phyloP scores from a whole-genome alignment of 2,329 filamentous ascomycete genomes.

The Hypoxylon sp. region DNA sequence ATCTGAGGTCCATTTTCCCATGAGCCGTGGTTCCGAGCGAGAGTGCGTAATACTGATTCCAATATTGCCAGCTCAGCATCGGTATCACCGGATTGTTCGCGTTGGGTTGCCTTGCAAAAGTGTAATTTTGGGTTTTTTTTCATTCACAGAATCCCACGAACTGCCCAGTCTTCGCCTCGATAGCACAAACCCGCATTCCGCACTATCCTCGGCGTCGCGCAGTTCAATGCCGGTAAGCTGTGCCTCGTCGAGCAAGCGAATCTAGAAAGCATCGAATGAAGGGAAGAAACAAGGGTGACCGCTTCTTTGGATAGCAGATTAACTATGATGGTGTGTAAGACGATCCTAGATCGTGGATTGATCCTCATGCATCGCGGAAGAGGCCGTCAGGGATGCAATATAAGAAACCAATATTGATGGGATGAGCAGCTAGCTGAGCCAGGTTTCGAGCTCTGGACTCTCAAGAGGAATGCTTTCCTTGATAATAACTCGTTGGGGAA shows the following conservation, averaged over 20 bases:
- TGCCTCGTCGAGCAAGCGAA: conserved; percentile 22
- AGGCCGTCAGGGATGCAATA: conserved; percentile 23
- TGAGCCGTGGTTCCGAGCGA: conserved; percentile 36
- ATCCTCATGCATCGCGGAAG: conserved; percentile 27
- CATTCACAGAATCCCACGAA: conserved; percentile 5
- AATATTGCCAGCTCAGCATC: conserved; percentile 42
- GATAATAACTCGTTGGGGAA: conserved; percentile 25
- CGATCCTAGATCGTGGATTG: conserved; percentile 25
- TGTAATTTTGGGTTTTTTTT: conserved; percentile 22
- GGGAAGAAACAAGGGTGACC: conserved; percentile 19
- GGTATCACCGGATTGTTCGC: conserved; percentile 35
- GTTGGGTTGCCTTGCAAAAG: conserved; percentile 22
- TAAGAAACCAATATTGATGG: conserved; percentile 14
- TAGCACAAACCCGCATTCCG: conserved; percentile 18
- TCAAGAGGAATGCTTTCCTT: conserved; percentile 37
- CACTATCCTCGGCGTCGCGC: conserved; percentile 27
- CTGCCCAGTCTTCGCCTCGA: conserved; percentile 4
- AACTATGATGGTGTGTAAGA: conserved; percentile 33
- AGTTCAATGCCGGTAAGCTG: conserved; percentile 13
- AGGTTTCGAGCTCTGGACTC: conserved; percentile 11
- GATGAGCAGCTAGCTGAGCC: conserved; percentile 21
- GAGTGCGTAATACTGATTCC: conserved; percentile 31
- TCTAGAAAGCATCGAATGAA: conserved; percentile 17
- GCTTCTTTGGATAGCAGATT: conserved; percentile 24
- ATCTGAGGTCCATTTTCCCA: conserved; percentile 3